Percentiles rank a stretch among this genome's conserved stretches.
Evolutionary conservation across 768 basidiomycete genomes (phyloP).

Genomic region (Leucogyrophana mollusca): DNA sequence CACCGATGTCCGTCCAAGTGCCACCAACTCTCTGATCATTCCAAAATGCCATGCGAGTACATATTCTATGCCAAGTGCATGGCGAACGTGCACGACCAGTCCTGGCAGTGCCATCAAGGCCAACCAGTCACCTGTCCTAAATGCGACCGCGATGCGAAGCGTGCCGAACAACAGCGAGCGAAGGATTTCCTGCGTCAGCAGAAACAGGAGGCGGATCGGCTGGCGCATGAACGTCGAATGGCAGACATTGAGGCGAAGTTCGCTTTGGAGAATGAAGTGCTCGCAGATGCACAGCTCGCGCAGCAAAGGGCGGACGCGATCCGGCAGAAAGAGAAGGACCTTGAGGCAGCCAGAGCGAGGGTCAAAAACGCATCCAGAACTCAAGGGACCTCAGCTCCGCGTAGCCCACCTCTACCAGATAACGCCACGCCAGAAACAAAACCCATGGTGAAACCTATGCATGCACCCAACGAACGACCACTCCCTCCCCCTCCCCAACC

Average conservation of each 20-base stretch:
- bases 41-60: slow-evolving; percentile 48
- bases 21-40: slow-evolving; percentile 54
- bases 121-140: slow-evolving; percentile 36
- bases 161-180: slow-evolving; percentile 39
- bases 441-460: neutral
- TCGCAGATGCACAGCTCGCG: slow-evolving; percentile 36
- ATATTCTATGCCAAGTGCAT: slow-evolving; percentile 38
- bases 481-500: slow-evolving; percentile 4
- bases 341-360: slow-evolving; percentile 33
- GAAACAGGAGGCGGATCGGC: slow-evolving; percentile 44
- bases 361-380: slow-evolving; percentile 10
- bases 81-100: slow-evolving; percentile 39
- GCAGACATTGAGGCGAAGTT: slow-evolving; percentile 44
- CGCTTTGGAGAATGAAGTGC: slow-evolving; percentile 28
- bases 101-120: slow-evolving; percentile 43
- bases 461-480: slow-evolving; percentile 1
- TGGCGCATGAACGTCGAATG: slow-evolving; percentile 40
- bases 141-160: slow-evolving; percentile 46
- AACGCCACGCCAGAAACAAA: too few species aligned
- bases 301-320: slow-evolving; percentile 35
- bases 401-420: neutral
- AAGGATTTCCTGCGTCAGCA: slow-evolving; percentile 41
- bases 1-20: slow-evolving; percentile 63
- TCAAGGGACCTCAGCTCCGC: neutral
- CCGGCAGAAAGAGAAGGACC: slow-evolving; percentile 44